Evolutionary conservation across 2,329 filamentous ascomycete species (phyloP).

Genomic region (Rhynchosporium secalis): DNA sequence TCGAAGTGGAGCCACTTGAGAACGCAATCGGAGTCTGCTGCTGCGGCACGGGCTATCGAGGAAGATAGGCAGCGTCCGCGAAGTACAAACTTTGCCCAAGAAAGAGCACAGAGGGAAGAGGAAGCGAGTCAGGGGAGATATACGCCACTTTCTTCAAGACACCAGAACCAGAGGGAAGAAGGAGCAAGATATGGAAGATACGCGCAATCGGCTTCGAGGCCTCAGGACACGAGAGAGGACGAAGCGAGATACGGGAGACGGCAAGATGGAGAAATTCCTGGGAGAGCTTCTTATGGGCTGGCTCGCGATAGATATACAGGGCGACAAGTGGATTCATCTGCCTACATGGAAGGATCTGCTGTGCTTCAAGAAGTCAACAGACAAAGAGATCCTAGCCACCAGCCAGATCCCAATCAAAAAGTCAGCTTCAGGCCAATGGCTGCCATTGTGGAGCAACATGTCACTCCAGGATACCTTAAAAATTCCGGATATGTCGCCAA

Average conservation of each 20-base stretch:
- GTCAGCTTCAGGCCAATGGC: neutral
- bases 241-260: constrained; percentile 25
- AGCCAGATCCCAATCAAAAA: neutral
- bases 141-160: constrained; percentile 27
- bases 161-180: neutral
- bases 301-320: neutral
- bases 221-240: constrained; percentile 28
- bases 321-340: neutral
- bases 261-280: neutral
- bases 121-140: constrained; percentile 31
- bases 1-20: constrained; percentile 28
- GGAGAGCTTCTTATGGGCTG: neutral
- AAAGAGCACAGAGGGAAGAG: constrained; percentile 33
- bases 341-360: neutral
- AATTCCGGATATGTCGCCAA: neutral
- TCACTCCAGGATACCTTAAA: neutral
- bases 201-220: too few relatives aligned
- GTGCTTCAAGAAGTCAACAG: neutral
- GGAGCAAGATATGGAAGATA: too few relatives aligned
- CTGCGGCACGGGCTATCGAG: neutral
- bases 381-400: neutral
- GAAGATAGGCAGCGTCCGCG: constrained; percentile 2
- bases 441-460: neutral
- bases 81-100: constrained; percentile 24
- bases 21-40: constrained; percentile 13